phyloP scores from a whole-genome alignment of 345 rosid species.

The Salix exigua region DNA sequence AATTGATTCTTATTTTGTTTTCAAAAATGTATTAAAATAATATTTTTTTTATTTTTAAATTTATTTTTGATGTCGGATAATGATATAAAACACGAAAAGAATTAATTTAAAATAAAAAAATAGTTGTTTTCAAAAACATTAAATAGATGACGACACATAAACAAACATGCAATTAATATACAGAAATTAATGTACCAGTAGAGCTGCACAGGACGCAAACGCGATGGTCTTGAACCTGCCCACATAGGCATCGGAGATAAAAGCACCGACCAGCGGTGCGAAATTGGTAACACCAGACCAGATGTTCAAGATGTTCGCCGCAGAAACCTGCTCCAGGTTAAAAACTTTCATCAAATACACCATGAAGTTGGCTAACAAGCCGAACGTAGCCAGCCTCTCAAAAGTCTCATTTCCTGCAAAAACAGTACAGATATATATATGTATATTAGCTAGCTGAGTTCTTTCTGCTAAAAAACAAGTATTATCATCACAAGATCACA shows the following conservation, averaged over 20 bases:
- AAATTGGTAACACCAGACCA: slow-evolving; percentile 43
- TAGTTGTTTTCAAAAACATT: too few species aligned
- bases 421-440: not conserved
- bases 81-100: too few species aligned
- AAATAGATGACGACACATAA: too few species aligned
- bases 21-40: too few species aligned
- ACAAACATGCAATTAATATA: too few species aligned
- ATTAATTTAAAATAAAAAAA: too few species aligned
- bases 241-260: slow-evolving; percentile 23
- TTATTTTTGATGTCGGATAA: too few species aligned
- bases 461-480: too few species aligned
- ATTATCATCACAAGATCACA: too few species aligned
- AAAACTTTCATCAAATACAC: slow-evolving; percentile 29
- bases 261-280: slow-evolving; percentile 35
- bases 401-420: slow-evolving; percentile 47
- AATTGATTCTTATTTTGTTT: too few species aligned
- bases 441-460: not conserved
- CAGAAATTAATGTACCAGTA: slow-evolving; percentile 50
- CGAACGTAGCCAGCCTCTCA: slow-evolving; percentile 44
- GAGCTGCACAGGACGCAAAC: slow-evolving; percentile 22
- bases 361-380: slow-evolving; percentile 37
- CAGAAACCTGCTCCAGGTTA: slow-evolving; percentile 37
- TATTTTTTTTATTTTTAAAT: too few species aligned
- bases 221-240: slow-evolving; percentile 30
- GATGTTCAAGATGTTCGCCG: slow-evolving; percentile 26